Percentiles rank a stretch among this genome's conserved stretches.
phyloP scores from a whole-genome alignment of 805 yeast species.

The Tetrapisispora nanseiensis region DNA sequence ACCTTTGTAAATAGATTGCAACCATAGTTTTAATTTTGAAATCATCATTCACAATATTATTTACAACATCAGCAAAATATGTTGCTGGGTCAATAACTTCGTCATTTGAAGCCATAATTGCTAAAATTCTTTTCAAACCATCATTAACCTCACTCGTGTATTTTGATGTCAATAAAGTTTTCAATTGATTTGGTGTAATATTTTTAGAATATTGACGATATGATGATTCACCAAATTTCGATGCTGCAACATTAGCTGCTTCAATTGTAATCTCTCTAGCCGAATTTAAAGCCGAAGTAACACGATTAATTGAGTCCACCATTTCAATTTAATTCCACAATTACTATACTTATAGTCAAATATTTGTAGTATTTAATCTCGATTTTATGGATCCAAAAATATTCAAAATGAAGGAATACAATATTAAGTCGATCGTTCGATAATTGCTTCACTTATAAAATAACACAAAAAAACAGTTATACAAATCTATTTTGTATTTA shows the following conservation, averaged over 20 bases:
- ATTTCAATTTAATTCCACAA: conserved; percentile 19
- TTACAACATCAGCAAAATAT: conserved; percentile 78
- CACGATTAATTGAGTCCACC: conserved; percentile 50
- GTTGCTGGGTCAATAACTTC: conserved; percentile 33
- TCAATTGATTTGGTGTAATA: conserved; percentile 57
- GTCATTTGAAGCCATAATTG: conserved; percentile 35
- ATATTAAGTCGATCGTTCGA: no score
- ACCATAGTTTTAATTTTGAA: conserved; percentile 65
- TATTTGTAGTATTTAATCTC: not conserved
- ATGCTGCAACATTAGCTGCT: conserved; percentile 73
- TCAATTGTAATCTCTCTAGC: conserved; percentile 72
- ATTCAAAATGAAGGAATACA: no score
- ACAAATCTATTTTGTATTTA: no score
- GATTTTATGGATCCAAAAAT: no score
- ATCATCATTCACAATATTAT: conserved; percentile 65
- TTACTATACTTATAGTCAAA: not conserved
- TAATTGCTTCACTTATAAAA: no score
- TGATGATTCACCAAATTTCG: conserved; percentile 54
- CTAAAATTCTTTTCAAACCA: conserved; percentile 49
- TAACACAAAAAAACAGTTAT: no score
- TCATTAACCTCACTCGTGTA: conserved; percentile 52
- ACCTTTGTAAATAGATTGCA: conserved; percentile 60
- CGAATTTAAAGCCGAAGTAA: conserved; percentile 67
- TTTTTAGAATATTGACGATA: conserved; percentile 31
- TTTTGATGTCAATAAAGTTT: conserved; percentile 55